A percentile compares a stretch with the other conserved stretches of the same genome.
phyloP scores from a whole-genome alignment of 495 filamentous ascomycete species.

The Podospora comata region DNA sequence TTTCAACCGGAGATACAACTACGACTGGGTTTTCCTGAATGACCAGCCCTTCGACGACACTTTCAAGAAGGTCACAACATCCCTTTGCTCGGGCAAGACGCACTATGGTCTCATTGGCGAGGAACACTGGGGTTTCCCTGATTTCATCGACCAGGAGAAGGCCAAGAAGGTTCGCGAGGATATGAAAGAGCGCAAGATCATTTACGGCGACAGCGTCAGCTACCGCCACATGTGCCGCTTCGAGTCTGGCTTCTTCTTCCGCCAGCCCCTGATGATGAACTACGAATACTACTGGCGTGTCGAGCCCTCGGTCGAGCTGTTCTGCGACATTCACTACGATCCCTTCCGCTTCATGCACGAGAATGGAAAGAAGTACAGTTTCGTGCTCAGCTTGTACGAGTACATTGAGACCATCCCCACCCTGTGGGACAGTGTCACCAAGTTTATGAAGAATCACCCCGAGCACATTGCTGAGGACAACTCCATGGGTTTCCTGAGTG shows the following conservation, averaged over 20 bases:
- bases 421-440: constrained; percentile 88
- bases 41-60: constrained; percentile 87
- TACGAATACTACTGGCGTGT: constrained; percentile 95
- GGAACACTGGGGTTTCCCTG: constrained; percentile 89
- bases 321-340: constrained; percentile 79
- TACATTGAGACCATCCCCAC: constrained; percentile 95
- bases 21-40: constrained; percentile 99
- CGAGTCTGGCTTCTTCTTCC: constrained; percentile 93
- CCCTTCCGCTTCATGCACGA: constrained; percentile 86
- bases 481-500: constrained; percentile 85
- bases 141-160: constrained; percentile 82
- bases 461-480: constrained; percentile 83
- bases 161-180: constrained; percentile 76
- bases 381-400: constrained; percentile 86
- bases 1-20: constrained; percentile 93
- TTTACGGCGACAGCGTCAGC: constrained; percentile 90
- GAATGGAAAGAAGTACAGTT: constrained; percentile 87
- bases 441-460: constrained; percentile 83
- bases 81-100: constrained; percentile 85
- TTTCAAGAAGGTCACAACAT: constrained; percentile 87
- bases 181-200: constrained; percentile 80
- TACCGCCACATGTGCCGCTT: constrained; percentile 95
- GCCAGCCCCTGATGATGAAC: constrained; percentile 72
- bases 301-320: constrained; percentile 83
- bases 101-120: constrained; percentile 80